A percentile compares a stretch with the other conserved stretches of the same genome.
phyloP scores from a whole-genome alignment of 139 green algal genomes.

The Chlorella sp. region DNA sequence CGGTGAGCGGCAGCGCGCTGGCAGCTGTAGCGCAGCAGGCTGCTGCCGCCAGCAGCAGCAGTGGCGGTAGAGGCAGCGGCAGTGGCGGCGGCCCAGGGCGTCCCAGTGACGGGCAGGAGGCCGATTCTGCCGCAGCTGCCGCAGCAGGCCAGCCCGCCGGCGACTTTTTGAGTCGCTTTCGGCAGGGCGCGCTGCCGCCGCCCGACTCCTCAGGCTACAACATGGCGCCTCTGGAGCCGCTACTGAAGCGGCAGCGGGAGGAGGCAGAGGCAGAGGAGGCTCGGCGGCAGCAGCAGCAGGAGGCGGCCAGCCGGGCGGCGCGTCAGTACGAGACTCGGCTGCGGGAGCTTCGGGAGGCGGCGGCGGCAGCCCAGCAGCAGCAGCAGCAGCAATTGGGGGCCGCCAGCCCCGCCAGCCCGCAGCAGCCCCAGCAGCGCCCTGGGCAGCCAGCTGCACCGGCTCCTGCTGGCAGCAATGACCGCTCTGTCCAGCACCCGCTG shows the following conservation, averaged over 20 bases:
- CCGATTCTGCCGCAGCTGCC: not conserved
- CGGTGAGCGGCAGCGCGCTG: not conserved
- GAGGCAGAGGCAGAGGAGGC: not conserved
- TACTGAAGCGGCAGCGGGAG: slow-evolving; percentile 20
- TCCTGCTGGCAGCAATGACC: not conserved
- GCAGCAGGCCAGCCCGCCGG: not conserved
- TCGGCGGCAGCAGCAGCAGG: slow-evolving; percentile 6
- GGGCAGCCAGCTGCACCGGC: not conserved
- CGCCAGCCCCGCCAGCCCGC: too few species aligned
- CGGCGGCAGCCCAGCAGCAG: not conserved
- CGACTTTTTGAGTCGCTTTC: slow-evolving; percentile 20
- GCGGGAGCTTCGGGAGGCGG: not conserved
- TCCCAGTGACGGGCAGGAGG: not conserved
- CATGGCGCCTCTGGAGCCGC: not conserved
- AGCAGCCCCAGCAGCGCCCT: not conserved
- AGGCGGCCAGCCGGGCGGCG: not conserved
- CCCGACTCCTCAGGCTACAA: slow-evolving; percentile 11
- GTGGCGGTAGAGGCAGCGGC: not conserved
- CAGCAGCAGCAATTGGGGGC: not conserved
- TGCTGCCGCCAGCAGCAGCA: not conserved
- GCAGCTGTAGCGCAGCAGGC: not conserved
- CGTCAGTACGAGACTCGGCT: slow-evolving; percentile 2
- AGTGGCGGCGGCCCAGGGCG: not conserved
- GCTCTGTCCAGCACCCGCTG: not conserved
- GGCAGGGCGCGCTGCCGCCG: not conserved